phyloP scores from a whole-genome alignment of 2,329 filamentous ascomycete species.

The Amphichorda felina region DNA sequence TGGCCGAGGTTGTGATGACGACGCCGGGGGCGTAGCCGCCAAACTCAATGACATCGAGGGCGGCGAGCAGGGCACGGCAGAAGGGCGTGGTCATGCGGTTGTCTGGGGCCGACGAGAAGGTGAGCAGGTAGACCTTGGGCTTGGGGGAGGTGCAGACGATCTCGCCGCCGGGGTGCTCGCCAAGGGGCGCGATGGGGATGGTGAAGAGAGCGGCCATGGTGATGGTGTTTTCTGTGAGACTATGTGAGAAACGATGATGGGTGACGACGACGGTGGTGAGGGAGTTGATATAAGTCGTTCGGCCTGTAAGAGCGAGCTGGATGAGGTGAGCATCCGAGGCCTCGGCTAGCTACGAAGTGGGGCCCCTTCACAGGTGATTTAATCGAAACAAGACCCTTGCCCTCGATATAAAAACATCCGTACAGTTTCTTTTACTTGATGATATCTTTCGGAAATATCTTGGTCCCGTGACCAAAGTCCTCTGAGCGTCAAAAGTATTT shows the following conservation, averaged over 20 bases:
- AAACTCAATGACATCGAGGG: slow-evolving; percentile 65
- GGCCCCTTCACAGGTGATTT: no score
- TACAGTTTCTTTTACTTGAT: no score
- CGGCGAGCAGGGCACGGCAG: slow-evolving; percentile 53
- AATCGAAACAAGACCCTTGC: no score
- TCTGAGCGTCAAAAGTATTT: no score
- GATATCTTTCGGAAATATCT: no score
- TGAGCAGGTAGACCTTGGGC: slow-evolving; percentile 57
- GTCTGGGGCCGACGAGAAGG: slow-evolving; percentile 59
- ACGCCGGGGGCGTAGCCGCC: slow-evolving; percentile 54
- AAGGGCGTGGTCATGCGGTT: slow-evolving; percentile 64
- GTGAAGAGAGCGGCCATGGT: slow-evolving; percentile 18
- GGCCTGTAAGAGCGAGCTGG: no score
- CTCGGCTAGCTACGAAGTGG: no score
- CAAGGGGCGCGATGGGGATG: slow-evolving; percentile 41
- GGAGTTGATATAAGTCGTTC: no score
- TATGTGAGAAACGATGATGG: background rate
- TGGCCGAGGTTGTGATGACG: slow-evolving; percentile 62
- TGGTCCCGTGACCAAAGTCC: no score
- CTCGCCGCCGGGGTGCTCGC: slow-evolving; percentile 36
- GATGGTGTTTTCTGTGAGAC: no score
- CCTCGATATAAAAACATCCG: no score
- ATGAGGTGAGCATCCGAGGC: no score
- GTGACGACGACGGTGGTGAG: background rate
- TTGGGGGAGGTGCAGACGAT: slow-evolving; percentile 52